Conservation (phyloP, 768 basidiomycete genomes). For the Amylocystis lapponica region DNA sequence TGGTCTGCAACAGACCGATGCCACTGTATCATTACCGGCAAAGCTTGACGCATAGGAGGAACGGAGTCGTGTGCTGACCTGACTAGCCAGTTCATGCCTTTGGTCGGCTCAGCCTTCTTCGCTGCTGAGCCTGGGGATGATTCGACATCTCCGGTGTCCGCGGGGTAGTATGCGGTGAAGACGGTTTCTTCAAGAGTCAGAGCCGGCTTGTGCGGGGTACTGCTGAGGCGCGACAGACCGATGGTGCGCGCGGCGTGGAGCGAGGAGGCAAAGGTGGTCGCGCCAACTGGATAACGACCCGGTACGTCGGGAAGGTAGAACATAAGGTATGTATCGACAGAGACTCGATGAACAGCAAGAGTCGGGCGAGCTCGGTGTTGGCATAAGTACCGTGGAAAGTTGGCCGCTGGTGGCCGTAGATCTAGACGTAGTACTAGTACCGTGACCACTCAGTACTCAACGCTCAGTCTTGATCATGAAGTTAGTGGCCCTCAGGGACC, state of each 20-base stretch:
- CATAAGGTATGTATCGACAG: conserved; percentile 21
- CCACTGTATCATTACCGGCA: background rate
- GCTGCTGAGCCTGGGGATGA: background rate
- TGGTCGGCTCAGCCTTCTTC: conserved; percentile 20
- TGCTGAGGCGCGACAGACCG: conserved; percentile 33
- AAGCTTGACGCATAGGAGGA: background rate
- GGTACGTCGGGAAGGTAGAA: conserved; percentile 37
- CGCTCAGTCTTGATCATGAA: too few species aligned
- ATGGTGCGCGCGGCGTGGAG: conserved; percentile 33
- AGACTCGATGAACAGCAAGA: too few species aligned
- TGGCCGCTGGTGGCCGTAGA: too few species aligned
- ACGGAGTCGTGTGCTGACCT: too few species aligned
- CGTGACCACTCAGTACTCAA: too few species aligned
- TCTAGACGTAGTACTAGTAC: too few species aligned
- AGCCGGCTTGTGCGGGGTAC: conserved; percentile 31
- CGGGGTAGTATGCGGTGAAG: conserved; percentile 64
- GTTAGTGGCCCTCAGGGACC: too few species aligned
- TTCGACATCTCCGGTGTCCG: too few species aligned
- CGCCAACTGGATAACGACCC: conserved; percentile 54
- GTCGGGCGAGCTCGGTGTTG: too few species aligned
- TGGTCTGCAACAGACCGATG: conserved; percentile 4
- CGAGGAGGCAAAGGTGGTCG: conserved; percentile 49
- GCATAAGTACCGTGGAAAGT: too few species aligned
- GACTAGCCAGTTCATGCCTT: conserved; percentile 52
- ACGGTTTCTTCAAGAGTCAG: conserved; percentile 55